Evolutionary conservation across 306 rosid species (phyloP).

Genomic region (Vigna nakashimae): DNA sequence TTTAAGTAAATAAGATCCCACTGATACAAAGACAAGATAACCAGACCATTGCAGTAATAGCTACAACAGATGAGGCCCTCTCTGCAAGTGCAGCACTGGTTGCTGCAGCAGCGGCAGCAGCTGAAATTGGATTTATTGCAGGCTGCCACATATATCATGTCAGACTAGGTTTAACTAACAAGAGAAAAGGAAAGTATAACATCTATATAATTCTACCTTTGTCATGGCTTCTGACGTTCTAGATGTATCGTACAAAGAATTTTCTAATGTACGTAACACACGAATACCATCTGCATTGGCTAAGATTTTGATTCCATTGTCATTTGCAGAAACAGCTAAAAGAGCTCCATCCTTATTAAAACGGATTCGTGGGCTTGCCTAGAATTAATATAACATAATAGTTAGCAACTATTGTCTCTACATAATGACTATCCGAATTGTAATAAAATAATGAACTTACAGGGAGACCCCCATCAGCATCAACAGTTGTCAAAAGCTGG

Average conservation of each 20-base stretch:
- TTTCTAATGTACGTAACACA: constrained; percentile 67
- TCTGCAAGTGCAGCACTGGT: constrained; percentile 76
- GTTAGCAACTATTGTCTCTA: constrained; percentile 37
- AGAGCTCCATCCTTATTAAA: constrained; percentile 94
- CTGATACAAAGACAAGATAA: constrained; percentile 34
- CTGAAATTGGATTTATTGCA: constrained; percentile 69
- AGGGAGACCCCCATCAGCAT: constrained; percentile 96
- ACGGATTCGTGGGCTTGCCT: constrained; percentile 98
- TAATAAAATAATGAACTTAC: constrained; percentile 58
- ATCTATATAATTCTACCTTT: constrained; percentile 64
- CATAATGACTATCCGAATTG: constrained; percentile 18
- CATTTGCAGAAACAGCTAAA: constrained; percentile 92
- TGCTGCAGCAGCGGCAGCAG: constrained; percentile 72
- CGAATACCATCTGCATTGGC: constrained; percentile 82
- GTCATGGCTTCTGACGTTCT: constrained; percentile 83
- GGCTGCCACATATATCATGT: constrained; percentile 64
- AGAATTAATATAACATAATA: constrained; percentile 46
- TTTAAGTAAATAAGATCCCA: constrained; percentile 16
- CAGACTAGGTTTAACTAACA: constrained; percentile 20
- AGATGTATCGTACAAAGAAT: constrained; percentile 73
- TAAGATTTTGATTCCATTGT: constrained; percentile 89
- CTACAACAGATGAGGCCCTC: constrained; percentile 71
- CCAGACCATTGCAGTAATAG: constrained; percentile 89
- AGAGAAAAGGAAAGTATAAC: constrained; percentile 6
- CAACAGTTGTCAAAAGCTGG: constrained; percentile 87